These are phyloP conservation scores for Rhizopus arrhizus DNA, from an alignment of 371 early-diverging fungal genomes.

Conservation along the genomic window DNA sequence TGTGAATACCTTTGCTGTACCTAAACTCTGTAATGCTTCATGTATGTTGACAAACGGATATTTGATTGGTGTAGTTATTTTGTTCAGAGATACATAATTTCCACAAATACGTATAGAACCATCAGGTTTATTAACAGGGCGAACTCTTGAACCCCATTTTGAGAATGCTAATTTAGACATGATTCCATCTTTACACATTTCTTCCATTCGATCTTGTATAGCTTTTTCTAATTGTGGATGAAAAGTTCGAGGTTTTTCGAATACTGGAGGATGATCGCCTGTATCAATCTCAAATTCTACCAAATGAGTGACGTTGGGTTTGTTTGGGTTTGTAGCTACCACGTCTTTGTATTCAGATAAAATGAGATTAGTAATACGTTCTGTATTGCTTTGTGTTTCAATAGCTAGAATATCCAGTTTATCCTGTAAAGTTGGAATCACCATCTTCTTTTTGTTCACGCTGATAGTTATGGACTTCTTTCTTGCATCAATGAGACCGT, in stretches of 20 bases:
- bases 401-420: background rate
- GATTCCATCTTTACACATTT: too few relatives aligned
- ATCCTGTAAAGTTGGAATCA: background rate
- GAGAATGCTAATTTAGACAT: too few relatives aligned
- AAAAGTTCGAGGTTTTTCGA: constrained; percentile 5
- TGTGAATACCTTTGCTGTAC: too few relatives aligned
- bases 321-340: constrained; percentile 6
- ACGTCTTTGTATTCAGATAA: constrained; percentile 7
- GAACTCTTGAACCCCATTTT: too few relatives aligned
- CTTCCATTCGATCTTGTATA: too few relatives aligned
- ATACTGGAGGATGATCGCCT: constrained; percentile 10
- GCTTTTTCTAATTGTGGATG: constrained; percentile 3
- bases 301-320: constrained; percentile 1
- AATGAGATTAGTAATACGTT: constrained; percentile 1
- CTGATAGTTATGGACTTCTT: background rate
- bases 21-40: too few relatives aligned
- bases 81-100: too few relatives aligned
- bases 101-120: too few relatives aligned
- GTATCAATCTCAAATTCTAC: constrained; percentile 15
- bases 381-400: background rate
- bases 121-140: too few relatives aligned
- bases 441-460: background rate
- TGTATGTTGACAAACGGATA: too few relatives aligned
- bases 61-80: too few relatives aligned
- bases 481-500: constrained; percentile 1